A percentile compares a stretch with the other conserved stretches of the same genome.
Conservation (phyloP, 192 early-diverging fungal species). For the Backusella macrospora region DNA sequence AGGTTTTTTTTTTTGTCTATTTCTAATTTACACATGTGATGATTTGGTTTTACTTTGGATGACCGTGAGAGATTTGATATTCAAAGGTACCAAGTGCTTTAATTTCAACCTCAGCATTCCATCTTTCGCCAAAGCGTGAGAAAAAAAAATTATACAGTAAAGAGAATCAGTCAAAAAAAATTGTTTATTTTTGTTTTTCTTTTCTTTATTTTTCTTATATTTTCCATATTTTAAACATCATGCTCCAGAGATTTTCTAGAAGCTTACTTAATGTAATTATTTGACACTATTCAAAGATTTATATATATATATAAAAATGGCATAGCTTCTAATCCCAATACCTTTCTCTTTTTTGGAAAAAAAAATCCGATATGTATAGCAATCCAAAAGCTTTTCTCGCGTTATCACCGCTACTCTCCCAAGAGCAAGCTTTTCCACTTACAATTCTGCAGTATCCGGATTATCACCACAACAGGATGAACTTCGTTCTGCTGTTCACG, state of each 20-base stretch:
- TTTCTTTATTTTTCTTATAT: not conserved
- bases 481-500: conserved; percentile 73
- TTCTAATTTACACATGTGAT: conserved; percentile 4
- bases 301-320: not conserved
- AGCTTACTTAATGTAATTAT: conserved; percentile 13
- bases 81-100: not conserved
- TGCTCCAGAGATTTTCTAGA: not conserved
- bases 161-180: too few relatives aligned
- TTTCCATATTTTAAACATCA: not conserved
- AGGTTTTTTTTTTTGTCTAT: not conserved
- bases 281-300: not conserved
- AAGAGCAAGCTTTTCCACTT: not conserved
- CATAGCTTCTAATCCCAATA: not conserved
- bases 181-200: not conserved
- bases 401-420: not conserved
- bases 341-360: not conserved
- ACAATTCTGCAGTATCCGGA: conserved; percentile 14
- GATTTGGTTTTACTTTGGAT: not conserved
- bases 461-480: conserved; percentile 35
- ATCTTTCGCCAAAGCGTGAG: not conserved
- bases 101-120: not conserved
- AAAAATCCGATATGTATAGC: not conserved
- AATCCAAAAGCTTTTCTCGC: not conserved
- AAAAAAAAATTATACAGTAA: conserved; percentile 13
- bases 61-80: not conserved